A percentile compares a stretch with the other conserved stretches of the same genome.
Evolutionary conservation across 768 basidiomycete genomes (phyloP).

Genomic region (Kwoniella botswanensis): DNA sequence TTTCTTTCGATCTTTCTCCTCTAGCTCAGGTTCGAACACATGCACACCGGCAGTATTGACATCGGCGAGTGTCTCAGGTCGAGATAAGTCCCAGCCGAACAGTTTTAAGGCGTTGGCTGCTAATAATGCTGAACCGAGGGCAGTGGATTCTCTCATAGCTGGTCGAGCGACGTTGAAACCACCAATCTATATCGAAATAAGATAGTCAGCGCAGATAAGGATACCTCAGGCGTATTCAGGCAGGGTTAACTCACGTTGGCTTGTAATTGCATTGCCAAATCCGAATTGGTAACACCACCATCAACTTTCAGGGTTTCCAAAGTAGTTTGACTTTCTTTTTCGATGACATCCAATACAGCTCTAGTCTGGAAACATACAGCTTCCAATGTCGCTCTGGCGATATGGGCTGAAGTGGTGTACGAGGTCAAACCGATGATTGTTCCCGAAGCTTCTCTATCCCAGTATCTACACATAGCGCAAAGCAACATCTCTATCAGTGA

Average conservation of each 20-base stretch:
- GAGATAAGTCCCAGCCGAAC: conserved; percentile 88
- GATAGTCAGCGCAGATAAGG: neutral
- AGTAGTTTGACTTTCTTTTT: conserved; percentile 76
- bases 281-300: conserved; percentile 62
- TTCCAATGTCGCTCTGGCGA: conserved; percentile 92
- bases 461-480: conserved; percentile 57
- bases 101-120: conserved; percentile 85
- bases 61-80: conserved; percentile 78
- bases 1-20: conserved; percentile 65
- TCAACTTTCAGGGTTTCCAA: conserved; percentile 90
- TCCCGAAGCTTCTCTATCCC: conserved; percentile 86
- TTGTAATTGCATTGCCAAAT: conserved; percentile 63
- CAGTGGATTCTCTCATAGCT: conserved; percentile 97
- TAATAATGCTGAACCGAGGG: conserved; percentile 89
- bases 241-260: conserved; percentile 47
- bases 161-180: conserved; percentile 91
- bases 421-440: conserved; percentile 55
- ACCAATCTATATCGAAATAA: conserved; percentile 71
- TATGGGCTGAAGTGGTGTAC: conserved; percentile 72
- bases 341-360: conserved; percentile 94
- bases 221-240: too few species aligned
- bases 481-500: neutral
- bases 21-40: conserved; percentile 69
- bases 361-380: conserved; percentile 95
- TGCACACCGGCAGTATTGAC: conserved; percentile 85